These are phyloP conservation scores for Isatis tinctoria DNA, from an alignment of 345 rosid species.

Conservation along the genomic window DNA sequence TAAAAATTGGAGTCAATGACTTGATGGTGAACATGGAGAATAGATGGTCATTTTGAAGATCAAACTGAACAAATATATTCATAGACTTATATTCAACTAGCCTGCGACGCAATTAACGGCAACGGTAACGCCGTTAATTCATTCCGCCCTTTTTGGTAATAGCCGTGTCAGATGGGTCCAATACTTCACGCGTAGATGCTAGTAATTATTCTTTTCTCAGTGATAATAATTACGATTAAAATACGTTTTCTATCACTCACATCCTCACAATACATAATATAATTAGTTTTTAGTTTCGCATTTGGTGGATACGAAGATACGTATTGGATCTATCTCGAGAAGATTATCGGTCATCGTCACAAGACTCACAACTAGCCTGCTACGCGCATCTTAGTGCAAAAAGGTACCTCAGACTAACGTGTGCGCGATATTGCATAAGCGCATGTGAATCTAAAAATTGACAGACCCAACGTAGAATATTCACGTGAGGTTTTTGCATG, in stretches of 20 bases:
- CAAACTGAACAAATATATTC: no score
- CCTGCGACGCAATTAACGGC: not conserved
- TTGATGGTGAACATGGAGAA: no score
- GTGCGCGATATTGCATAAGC: not conserved
- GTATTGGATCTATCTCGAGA: not conserved
- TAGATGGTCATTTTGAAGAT: no score
- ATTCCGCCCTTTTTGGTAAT: not conserved
- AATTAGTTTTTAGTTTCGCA: not conserved
- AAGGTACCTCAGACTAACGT: not conserved
- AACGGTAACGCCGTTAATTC: not conserved
- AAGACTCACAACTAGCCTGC: slow-evolving; percentile 3
- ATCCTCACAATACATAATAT: no score
- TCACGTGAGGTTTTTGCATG: slow-evolving; percentile 39
- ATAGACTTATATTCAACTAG: no score
- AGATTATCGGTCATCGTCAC: slow-evolving; percentile 17
- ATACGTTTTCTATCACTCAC: not conserved
- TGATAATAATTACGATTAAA: not conserved
- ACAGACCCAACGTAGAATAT: slow-evolving; percentile 37
- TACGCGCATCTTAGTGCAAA: slow-evolving; percentile 12
- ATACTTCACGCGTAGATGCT: slow-evolving; percentile 28
- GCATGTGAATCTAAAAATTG: slow-evolving; percentile 22
- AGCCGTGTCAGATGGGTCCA: slow-evolving; percentile 17
- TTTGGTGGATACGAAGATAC: not conserved
- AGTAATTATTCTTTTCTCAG: not conserved
- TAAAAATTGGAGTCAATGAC: no score